Evolutionary conservation across 495 filamentous ascomycete species (phyloP).

Genomic region (Trichocladium antarcticum): DNA sequence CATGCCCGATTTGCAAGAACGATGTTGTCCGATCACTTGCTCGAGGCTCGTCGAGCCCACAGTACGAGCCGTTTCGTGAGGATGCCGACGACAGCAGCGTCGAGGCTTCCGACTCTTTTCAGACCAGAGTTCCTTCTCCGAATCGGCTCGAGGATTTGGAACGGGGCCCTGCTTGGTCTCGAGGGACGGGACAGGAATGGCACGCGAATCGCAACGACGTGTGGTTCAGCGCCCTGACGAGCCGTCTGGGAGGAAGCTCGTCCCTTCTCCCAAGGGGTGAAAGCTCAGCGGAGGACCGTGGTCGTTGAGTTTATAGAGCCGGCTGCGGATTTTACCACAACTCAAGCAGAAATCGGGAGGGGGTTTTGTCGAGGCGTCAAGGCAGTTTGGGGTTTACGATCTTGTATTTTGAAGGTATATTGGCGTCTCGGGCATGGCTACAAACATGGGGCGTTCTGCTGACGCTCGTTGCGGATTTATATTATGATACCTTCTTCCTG

Average conservation of each 20-base stretch:
- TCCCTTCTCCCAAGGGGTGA: neutral
- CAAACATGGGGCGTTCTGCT: neutral
- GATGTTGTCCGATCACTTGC: slow-evolving; percentile 67
- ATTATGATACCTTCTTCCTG: slow-evolving; percentile 7
- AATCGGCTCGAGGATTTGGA: slow-evolving; percentile 5
- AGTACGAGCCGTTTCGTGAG: slow-evolving; percentile 41
- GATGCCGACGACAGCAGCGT: slow-evolving; percentile 36
- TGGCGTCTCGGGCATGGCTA: slow-evolving; percentile 1
- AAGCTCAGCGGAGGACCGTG: neutral
- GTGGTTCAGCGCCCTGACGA: slow-evolving; percentile 1
- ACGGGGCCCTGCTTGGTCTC: slow-evolving; percentile 1
- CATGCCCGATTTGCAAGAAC: slow-evolving; percentile 95
- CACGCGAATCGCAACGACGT: neutral
- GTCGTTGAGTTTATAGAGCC: neutral
- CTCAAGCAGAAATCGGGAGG: neutral
- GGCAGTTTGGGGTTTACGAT: neutral
- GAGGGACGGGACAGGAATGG: neutral
- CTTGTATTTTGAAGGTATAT: neutral
- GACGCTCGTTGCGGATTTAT: slow-evolving; percentile 2
- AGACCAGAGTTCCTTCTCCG: neutral
- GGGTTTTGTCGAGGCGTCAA: neutral
- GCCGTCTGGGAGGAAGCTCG: neutral
- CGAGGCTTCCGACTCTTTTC: neutral
- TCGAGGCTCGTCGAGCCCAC: slow-evolving; percentile 35
- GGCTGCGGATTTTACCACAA: neutral